These are phyloP conservation scores for Brassica cretica DNA, from an alignment of 345 rosid genomes.

Conservation along the genomic window DNA sequence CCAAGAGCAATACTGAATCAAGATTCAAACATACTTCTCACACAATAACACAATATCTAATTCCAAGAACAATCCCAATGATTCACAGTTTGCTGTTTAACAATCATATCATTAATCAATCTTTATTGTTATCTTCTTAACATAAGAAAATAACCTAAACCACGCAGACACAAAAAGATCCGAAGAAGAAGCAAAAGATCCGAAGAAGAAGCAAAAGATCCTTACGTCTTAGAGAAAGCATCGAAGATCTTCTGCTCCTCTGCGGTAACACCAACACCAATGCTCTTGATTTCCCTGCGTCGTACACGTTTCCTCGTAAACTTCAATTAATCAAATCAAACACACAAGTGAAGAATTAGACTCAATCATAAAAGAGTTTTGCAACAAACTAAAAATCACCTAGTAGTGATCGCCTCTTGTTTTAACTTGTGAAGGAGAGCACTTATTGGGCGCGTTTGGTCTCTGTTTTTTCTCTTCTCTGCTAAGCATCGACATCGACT, in stretches of 20 bases:
- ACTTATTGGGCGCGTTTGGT: too few relatives aligned
- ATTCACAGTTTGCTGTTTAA: neutral
- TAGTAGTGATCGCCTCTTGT: constrained; percentile 37
- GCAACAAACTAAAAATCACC: neutral
- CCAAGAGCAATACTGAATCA: constrained; percentile 5
- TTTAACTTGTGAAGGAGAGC: too few relatives aligned
- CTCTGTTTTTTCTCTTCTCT: too few relatives aligned
- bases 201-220: constrained; percentile 6
- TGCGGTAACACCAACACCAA: constrained; percentile 80
- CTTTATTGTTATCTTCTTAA: neutral
- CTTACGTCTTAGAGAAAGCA: constrained; percentile 64
- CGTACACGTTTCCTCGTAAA: constrained; percentile 10
- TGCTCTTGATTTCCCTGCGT: constrained; percentile 69
- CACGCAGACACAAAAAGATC: neutral
- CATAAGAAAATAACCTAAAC: constrained; percentile 13
- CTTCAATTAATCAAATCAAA: neutral
- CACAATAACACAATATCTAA: neutral
- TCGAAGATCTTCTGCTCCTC: constrained; percentile 80
- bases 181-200: neutral
- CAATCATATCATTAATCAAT: neutral
- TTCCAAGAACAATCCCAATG: neutral
- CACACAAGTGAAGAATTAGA: neutral
- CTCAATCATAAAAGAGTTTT: neutral
- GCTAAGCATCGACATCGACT: too few relatives aligned
- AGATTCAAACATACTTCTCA: constrained; percentile 2